Evolutionary conservation across 2,329 filamentous ascomycete species (phyloP).

Genomic region (Hypoxylon sp.): DNA sequence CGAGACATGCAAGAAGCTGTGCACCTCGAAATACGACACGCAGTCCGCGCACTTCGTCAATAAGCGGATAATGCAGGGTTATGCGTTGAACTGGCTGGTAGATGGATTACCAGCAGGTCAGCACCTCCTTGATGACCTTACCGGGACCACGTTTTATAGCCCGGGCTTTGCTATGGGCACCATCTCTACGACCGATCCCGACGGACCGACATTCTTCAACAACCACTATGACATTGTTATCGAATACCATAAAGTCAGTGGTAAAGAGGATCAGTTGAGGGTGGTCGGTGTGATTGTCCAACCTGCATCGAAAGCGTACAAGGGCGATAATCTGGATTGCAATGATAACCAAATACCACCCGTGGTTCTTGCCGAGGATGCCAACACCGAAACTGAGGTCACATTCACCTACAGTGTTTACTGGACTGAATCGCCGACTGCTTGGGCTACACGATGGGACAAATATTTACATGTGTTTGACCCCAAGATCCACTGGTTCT

Average conservation of each 20-base stretch:
- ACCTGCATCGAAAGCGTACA: conserved; percentile 78
- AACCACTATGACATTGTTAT: conserved; percentile 97
- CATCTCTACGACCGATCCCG: conserved; percentile 61
- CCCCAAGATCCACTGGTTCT: conserved; percentile 99
- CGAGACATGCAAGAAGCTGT: conserved; percentile 88
- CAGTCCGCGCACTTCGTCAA: conserved; percentile 84
- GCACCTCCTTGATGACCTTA: conserved; percentile 81
- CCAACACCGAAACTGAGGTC: conserved; percentile 72
- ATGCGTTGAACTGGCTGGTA: conserved; percentile 95
- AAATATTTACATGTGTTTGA: conserved; percentile 98
- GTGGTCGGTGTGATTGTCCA: conserved; percentile 94
- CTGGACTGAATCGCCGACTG: conserved; percentile 87
- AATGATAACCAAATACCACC: conserved; percentile 66
- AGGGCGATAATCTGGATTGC: conserved; percentile 74
- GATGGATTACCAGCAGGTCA: conserved; percentile 95
- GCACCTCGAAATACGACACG: conserved; percentile 74
- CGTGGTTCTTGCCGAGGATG: conserved; percentile 75
- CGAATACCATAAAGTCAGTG: conserved; percentile 88
- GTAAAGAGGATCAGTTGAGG: conserved; percentile 77
- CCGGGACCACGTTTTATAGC: conserved; percentile 86
- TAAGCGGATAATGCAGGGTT: conserved; percentile 83
- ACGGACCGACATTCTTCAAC: conserved; percentile 77
- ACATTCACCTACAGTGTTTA: conserved; percentile 93
- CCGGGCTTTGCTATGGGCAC: conserved; percentile 88
- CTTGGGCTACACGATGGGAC: conserved; percentile 98